Evolutionary conservation across 2,329 filamentous ascomycete genomes (phyloP).

Genomic region (Colletotrichum liriopes): DNA sequence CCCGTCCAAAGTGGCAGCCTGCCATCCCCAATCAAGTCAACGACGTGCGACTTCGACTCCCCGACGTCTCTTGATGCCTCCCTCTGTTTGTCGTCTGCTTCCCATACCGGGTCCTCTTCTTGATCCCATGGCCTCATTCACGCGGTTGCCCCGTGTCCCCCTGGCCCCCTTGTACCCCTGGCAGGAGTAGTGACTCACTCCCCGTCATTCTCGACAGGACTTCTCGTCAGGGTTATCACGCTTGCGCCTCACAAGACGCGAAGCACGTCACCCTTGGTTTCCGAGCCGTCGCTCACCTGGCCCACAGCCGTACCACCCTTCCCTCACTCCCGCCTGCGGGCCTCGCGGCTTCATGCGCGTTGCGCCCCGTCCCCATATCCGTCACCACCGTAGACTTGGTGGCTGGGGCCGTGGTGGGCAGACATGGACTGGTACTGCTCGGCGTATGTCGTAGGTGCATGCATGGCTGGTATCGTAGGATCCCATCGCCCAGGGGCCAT

Average conservation of each 20-base stretch:
- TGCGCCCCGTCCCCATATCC: conserved; percentile 61
- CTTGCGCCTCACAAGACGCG: conserved; percentile 29
- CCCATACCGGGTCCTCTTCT: conserved; percentile 13
- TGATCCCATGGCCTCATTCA: conserved; percentile 35
- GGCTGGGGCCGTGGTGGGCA: conserved; percentile 52
- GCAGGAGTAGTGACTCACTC: conserved; percentile 32
- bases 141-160: conserved; percentile 20
- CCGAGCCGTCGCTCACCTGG: conserved; percentile 13
- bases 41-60: conserved; percentile 23
- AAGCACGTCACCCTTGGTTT: conserved; percentile 29
- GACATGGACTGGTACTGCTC: conserved; percentile 58
- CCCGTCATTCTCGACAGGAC: conserved; percentile 1
- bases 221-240: conserved; percentile 25
- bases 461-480: conserved; percentile 47
- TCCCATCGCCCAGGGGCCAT: conserved; percentile 55
- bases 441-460: conserved; percentile 53
- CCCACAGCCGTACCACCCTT: conserved; percentile 12
- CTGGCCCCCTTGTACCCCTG: conserved; percentile 2
- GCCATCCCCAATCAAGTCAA: conserved; percentile 37
- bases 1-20: conserved; percentile 9
- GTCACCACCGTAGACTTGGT: conserved; percentile 60
- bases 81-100: conserved; percentile 4
- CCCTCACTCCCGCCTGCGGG: conserved; percentile 21
- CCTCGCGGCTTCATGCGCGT: conserved; percentile 54
- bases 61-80: conserved; percentile 20